Percentiles rank a stretch among this genome's conserved stretches.
Conservation (phyloP, 2,329 filamentous ascomycete species). For the Ceratocystis smalleyi region DNA sequence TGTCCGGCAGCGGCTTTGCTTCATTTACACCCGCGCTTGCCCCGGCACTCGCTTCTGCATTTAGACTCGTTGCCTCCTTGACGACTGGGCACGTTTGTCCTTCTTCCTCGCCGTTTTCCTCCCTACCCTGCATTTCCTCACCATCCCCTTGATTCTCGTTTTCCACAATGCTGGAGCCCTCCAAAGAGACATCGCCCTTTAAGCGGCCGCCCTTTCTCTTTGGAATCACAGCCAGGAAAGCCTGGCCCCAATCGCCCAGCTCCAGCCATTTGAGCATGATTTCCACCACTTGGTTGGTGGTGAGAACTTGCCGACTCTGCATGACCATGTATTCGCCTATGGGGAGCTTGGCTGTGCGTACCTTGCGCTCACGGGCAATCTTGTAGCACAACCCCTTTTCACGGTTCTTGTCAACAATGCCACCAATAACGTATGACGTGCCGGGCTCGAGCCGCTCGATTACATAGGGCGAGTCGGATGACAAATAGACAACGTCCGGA, state of each 20-base stretch:
- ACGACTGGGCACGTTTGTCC: conserved; percentile 3
- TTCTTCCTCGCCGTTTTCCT: conserved; percentile 8
- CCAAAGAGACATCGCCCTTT: conserved; percentile 25
- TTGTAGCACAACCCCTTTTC: conserved; percentile 91
- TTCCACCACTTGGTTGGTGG: conserved; percentile 91
- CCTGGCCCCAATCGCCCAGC: conserved; percentile 75
- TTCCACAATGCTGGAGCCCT: conserved; percentile 18
- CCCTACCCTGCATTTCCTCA: conserved; percentile 17
- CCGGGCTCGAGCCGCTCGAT: conserved; percentile 71
- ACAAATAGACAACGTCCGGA: conserved; percentile 59
- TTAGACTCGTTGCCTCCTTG: conserved; percentile 12
- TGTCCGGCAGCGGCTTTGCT: conserved; percentile 1
- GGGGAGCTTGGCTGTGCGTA: conserved; percentile 79
- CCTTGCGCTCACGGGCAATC: conserved; percentile 54
- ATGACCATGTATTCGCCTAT: conserved; percentile 94
- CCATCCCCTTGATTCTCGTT: conserved; percentile 22
- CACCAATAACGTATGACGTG: conserved; percentile 84
- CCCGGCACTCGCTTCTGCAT: conserved; percentile 8
- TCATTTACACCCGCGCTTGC: not conserved
- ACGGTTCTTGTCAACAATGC: conserved; percentile 87
- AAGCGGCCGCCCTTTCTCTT: conserved; percentile 72
- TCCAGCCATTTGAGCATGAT: conserved; percentile 94
- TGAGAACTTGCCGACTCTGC: conserved; percentile 68
- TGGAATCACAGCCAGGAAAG: conserved; percentile 77
- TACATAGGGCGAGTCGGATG: conserved; percentile 77